These are phyloP conservation scores for Delonix regia DNA, from an alignment of 306 rosid genomes.

Conservation along the genomic window DNA sequence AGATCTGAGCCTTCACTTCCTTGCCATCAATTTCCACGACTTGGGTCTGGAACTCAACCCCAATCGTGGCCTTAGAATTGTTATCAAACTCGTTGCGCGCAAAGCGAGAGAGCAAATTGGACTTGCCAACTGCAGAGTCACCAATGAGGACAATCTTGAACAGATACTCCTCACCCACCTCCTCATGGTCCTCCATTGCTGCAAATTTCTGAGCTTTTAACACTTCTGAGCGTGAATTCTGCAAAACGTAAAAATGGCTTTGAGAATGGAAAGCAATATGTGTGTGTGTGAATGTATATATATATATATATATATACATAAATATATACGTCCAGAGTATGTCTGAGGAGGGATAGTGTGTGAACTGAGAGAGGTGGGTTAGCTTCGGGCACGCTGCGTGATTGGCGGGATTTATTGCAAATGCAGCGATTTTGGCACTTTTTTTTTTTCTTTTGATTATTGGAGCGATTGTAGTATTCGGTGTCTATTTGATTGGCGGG, in stretches of 20 bases:
- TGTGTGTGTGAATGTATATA: too few species aligned
- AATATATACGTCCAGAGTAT: too few species aligned
- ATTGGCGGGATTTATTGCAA: constrained; percentile 47
- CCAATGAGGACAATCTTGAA: constrained; percentile 90
- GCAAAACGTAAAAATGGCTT: not conserved
- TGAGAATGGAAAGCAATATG: not conserved
- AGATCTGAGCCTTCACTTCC: constrained; percentile 91
- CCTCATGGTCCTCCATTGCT: constrained; percentile 48
- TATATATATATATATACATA: too few species aligned
- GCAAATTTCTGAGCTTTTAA: not conserved
- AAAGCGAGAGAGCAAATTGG: constrained; percentile 78
- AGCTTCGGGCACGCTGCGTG: constrained; percentile 41
- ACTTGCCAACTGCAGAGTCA: constrained; percentile 94
- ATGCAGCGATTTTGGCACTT: not conserved
- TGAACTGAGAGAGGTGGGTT: not conserved
- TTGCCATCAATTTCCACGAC: constrained; percentile 82
- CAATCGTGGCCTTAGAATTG: constrained; percentile 85
- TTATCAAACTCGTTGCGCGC: constrained; percentile 83
- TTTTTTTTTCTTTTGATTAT: not conserved
- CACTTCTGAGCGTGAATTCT: not conserved
- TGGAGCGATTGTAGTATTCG: not conserved
- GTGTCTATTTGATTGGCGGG: not conserved
- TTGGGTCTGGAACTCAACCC: constrained; percentile 90
- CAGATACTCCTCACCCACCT: constrained; percentile 69
- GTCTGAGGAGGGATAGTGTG: not conserved